A percentile compares a stretch with the other conserved stretches of the same genome.
Evolutionary conservation across 495 filamentous ascomycete genomes (phyloP).

Genomic region (Neurospora sp.): DNA sequence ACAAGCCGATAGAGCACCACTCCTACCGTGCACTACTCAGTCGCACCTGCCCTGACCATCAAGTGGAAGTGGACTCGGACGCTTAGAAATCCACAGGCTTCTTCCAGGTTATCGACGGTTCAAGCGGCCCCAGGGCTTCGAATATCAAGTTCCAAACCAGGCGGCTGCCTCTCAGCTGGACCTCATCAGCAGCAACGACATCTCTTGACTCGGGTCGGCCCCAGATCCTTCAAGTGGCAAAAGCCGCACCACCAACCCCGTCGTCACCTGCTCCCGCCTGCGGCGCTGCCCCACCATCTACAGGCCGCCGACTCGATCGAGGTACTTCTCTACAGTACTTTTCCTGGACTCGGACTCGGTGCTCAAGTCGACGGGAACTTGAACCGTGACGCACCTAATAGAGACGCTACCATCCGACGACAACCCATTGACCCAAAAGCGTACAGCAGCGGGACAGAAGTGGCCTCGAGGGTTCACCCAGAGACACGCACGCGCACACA

Average conservation of each 20-base stretch:
- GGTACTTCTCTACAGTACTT: background rate
- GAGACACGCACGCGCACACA: background rate
- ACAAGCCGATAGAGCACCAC: background rate
- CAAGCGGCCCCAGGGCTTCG: background rate
- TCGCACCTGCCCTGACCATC: background rate
- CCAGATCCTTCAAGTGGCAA: constrained; percentile 10
- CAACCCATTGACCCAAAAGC: background rate
- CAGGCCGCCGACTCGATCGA: background rate
- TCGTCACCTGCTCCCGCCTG: constrained; percentile 13
- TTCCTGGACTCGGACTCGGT: background rate
- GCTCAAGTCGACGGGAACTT: background rate
- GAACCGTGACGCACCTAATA: background rate
- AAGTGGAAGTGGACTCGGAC: background rate
- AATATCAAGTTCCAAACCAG: background rate
- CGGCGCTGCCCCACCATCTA: constrained; percentile 8
- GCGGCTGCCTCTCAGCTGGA: background rate
- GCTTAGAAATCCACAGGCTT: background rate
- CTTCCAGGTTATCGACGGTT: background rate
- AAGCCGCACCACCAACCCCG: constrained; percentile 11
- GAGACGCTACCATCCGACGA: background rate
- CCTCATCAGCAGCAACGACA: background rate
- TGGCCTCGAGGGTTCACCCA: background rate
- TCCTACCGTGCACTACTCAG: background rate
- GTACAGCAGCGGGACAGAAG: background rate
- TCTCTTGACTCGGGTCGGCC: constrained; percentile 6